Percentiles rank a stretch among this genome's conserved stretches.
Conservation (phyloP, 257 asterid species). For the Henckelia pumila region DNA sequence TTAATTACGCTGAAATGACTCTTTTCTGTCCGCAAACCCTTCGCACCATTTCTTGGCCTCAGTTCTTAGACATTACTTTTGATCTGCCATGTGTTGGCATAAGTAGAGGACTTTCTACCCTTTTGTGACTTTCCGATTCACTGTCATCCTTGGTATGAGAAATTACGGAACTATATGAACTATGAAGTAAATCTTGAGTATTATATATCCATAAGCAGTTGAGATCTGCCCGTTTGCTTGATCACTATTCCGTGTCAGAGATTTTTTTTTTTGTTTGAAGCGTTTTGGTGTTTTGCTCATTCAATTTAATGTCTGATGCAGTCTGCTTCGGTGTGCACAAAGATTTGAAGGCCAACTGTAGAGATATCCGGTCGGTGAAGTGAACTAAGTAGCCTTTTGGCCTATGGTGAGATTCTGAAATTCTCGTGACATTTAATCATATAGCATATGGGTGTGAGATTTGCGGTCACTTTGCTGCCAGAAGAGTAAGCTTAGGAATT, state of each 20-base stretch:
- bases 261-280: background rate
- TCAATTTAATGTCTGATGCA: constrained; percentile 14
- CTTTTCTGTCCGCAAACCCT: constrained; percentile 13
- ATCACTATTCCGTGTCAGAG: background rate
- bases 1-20: constrained; percentile 16
- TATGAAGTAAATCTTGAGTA: background rate
- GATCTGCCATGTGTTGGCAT: constrained; percentile 23
- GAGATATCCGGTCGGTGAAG: background rate
- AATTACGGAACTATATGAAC: background rate
- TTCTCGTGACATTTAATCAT: background rate
- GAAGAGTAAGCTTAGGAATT: background rate
- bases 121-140: background rate
- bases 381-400: background rate
- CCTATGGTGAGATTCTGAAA: constrained; percentile 26
- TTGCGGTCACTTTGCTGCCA: background rate
- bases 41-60: constrained; percentile 15
- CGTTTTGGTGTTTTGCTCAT: constrained; percentile 10
- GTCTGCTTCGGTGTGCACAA: background rate
- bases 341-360: background rate
- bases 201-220: background rate
- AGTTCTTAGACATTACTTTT: constrained; percentile 17
- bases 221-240: background rate
- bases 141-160: background rate
- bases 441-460: background rate
- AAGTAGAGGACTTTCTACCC: constrained; percentile 22